A percentile compares a stretch with the other conserved stretches of the same genome.
Conservation (phyloP, 1,284 basidiomycete species). For the Sporisorium iseilematis-ciliati region DNA sequence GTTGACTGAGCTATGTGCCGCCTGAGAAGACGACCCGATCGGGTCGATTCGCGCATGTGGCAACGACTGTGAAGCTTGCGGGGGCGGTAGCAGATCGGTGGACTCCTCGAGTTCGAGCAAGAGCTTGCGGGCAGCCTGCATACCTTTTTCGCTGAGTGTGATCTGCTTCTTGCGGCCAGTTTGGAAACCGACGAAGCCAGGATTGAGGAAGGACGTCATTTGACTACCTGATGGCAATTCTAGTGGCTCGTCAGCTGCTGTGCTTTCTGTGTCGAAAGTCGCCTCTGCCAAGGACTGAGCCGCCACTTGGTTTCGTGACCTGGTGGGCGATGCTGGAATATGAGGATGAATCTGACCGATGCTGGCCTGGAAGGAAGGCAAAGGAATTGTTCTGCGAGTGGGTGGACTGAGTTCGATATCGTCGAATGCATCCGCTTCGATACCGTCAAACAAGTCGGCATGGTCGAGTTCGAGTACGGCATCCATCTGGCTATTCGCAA, state of each 20-base stretch:
- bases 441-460: slow-evolving; percentile 38
- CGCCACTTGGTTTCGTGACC: background rate
- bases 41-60: slow-evolving; percentile 6
- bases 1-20: background rate
- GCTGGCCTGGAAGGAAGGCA: slow-evolving; percentile 15
- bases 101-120: slow-evolving; percentile 33
- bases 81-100: slow-evolving; percentile 18
- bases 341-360: background rate
- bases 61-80: slow-evolving; percentile 21
- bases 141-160: slow-evolving; percentile 37
- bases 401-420: slow-evolving; percentile 47
- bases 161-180: slow-evolving; percentile 28
- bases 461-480: slow-evolving; percentile 24
- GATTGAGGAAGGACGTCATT: slow-evolving; percentile 35
- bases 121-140: slow-evolving; percentile 32
- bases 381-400: slow-evolving; percentile 7
- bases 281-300: background rate
- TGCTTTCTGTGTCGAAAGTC: background rate
- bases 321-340: slow-evolving; percentile 13
- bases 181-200: slow-evolving; percentile 41
- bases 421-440: slow-evolving; percentile 45
- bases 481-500: slow-evolving; percentile 4
- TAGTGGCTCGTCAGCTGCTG: background rate
- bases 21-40: background rate
- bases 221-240: slow-evolving; percentile 19